Evolutionary conservation across 176 grass and related monocot genomes (phyloP).

Genomic region (Cymbopogon citratus): DNA sequence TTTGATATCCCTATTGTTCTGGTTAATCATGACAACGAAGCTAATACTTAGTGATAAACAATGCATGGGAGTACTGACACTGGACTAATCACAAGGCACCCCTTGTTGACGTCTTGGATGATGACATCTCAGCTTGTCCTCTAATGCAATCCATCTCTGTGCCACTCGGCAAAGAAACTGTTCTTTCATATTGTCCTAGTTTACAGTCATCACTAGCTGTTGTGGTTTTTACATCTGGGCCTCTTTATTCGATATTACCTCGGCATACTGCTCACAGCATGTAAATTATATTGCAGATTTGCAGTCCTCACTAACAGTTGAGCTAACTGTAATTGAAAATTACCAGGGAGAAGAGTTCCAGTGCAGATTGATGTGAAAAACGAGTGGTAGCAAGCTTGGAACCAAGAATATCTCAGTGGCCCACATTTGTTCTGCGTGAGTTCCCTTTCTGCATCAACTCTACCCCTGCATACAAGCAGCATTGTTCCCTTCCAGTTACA

Average conservation of each 20-base stretch:
- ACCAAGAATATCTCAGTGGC: conserved; percentile 30
- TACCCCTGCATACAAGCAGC: conserved; percentile 19
- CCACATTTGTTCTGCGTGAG: conserved; percentile 29
- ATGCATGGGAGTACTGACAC: conserved; percentile 13
- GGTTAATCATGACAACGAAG: neutral
- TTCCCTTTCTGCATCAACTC: conserved; percentile 24
- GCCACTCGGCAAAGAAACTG: neutral
- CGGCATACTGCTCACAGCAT: neutral
- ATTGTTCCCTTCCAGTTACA: conserved; percentile 27
- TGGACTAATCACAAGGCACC: conserved; percentile 6
- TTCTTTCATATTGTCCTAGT: neutral
- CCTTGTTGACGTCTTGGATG: conserved; percentile 4
- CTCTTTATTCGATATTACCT: neutral
- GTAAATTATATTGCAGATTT: neutral
- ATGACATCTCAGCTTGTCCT: conserved; percentile 17
- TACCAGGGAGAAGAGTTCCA: neutral
- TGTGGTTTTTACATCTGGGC: neutral
- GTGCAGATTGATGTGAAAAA: conserved; percentile 5
- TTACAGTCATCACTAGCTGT: neutral
- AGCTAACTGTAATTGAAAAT: neutral
- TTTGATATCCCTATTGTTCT: conserved; percentile 6
- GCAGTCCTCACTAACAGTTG: neutral
- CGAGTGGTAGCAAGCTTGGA: conserved; percentile 12
- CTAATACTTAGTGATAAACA: conserved; percentile 8
- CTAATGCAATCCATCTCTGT: neutral